Percentiles rank a stretch among this genome's conserved stretches.
These are phyloP conservation scores for Populus hybrid DNA, from an alignment of 441 rosid genomes.

Conservation along the genomic window DNA sequence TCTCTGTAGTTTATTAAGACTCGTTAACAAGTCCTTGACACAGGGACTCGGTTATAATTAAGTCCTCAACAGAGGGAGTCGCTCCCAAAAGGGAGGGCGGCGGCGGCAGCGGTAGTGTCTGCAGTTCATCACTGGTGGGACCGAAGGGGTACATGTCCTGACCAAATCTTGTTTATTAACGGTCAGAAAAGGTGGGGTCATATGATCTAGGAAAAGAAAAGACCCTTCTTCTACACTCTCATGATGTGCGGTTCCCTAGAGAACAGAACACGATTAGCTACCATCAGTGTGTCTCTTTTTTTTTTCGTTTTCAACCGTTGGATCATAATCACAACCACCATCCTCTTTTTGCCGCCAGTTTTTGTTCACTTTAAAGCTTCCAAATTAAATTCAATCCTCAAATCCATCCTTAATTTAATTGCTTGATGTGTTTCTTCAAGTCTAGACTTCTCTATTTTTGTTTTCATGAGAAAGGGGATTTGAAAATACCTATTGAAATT, in stretches of 20 bases:
- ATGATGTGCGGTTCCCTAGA: neutral
- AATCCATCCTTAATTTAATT: too few relatives aligned
- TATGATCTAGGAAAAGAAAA: neutral
- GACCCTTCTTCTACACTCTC: neutral
- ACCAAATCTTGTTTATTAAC: constrained; percentile 1
- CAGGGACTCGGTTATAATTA: too few relatives aligned
- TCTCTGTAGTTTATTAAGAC: too few relatives aligned
- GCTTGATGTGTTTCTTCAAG: too few relatives aligned
- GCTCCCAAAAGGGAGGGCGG: too few relatives aligned
- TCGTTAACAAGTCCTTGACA: too few relatives aligned
- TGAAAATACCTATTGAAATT: too few relatives aligned
- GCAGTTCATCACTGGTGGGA: neutral
- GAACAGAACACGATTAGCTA: neutral
- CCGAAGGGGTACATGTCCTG: neutral
- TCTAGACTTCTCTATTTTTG: too few relatives aligned
- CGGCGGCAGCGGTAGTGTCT: neutral
- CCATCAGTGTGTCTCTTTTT: too few relatives aligned
- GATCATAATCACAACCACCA: neutral
- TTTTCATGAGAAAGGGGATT: too few relatives aligned
- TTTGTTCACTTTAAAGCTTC: too few relatives aligned
- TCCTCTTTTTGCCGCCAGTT: neutral
- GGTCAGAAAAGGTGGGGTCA: constrained; percentile 5
- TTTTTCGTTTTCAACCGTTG: neutral
- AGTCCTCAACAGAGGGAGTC: neutral
- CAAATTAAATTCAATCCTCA: too few relatives aligned